phyloP scores from a whole-genome alignment of 2,329 filamentous ascomycete species.

The Colletotrichum eleusines region DNA sequence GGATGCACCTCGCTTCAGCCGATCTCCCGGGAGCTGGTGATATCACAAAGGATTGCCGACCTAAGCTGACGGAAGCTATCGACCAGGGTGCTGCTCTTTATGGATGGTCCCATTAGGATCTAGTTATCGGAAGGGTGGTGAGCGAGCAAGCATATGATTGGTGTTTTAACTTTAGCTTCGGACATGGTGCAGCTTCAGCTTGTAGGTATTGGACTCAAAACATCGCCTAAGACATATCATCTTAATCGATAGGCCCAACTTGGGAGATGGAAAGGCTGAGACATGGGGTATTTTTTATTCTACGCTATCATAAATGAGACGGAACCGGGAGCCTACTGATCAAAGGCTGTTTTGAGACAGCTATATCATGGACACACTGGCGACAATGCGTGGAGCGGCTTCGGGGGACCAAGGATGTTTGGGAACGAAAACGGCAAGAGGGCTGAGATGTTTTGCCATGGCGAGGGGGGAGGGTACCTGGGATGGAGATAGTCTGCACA shows the following conservation, averaged over 20 bases:
- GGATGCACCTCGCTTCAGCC: conserved; percentile 9
- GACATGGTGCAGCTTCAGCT: background rate
- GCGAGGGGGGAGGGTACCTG: background rate
- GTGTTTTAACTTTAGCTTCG: background rate
- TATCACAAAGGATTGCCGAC: background rate
- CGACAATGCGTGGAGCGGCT: background rate
- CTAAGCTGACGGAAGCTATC: background rate
- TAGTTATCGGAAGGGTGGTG: background rate
- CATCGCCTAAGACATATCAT: background rate
- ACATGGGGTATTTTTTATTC: conserved; percentile 6
- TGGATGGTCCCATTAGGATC: background rate
- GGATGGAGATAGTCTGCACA: background rate
- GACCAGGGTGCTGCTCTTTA: conserved; percentile 3
- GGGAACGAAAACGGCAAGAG: background rate
- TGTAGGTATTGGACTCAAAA: background rate
- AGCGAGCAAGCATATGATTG: conserved; percentile 15
- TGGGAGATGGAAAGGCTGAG: background rate
- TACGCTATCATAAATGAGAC: background rate
- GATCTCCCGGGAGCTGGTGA: conserved; percentile 16
- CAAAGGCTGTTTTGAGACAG: background rate
- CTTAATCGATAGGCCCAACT: conserved; percentile 1
- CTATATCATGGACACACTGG: background rate
- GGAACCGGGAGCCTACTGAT: conserved; percentile 1
- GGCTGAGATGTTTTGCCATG: background rate
- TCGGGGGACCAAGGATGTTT: background rate